Base-by-base conservation (phyloP, 2,329 filamentous ascomycete species). In the Pyrenochaeta sp. region DNA sequence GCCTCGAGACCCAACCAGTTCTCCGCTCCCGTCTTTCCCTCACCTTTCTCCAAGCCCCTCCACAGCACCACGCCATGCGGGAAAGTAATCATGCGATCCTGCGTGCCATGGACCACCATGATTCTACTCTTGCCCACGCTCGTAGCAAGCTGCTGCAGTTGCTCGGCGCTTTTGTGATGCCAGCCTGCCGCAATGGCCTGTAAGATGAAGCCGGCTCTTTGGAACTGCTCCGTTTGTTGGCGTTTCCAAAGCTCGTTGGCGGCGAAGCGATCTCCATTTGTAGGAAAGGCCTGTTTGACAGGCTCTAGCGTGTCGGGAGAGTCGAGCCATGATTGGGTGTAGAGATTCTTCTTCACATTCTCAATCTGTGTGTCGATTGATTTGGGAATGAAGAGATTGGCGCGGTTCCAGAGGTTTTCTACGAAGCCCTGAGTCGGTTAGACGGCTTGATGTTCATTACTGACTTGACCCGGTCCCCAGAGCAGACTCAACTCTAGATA, bases 231-330 rank as follows among this genome's bases (percentile, higher is more conserved):
- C 1, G 81, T 77, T 52, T 90, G 82, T 14, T 81, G 77, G 15
- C 89, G 83, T 79, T 96, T 96, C 67, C 79, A 81, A 58, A 96
- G 75, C 75, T 96, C 91, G 61, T 89, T 86, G 0, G 92, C 92
- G 21, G 90, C 88, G 68, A 92, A 94, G 4, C 92, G 88, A 77
- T 95, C 90, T 53, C 87, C 92, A 69, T 94, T 95, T 46, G 82
- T 91, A 4, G 83, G 83, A 73, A 95, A 96, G 7, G 74, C 75
- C 32, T 79, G 64, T 51, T 77, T 70, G 2, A 75, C 70, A 40
- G 64, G 71, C 44, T 80, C 77, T 12, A 71, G 61, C 0, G 60
- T 81, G 74, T 94, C 90, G 0, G 87, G 85, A 4, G 74, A 70
- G 20, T 75, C 66, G 7, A 95, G 83, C 82, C 87, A 96, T 12